Evolutionary conservation across 1,139 yeast genomes (phyloP), one percentile per base, ranked within the genome.

Genomic region (Diutina rugosa): DNA sequence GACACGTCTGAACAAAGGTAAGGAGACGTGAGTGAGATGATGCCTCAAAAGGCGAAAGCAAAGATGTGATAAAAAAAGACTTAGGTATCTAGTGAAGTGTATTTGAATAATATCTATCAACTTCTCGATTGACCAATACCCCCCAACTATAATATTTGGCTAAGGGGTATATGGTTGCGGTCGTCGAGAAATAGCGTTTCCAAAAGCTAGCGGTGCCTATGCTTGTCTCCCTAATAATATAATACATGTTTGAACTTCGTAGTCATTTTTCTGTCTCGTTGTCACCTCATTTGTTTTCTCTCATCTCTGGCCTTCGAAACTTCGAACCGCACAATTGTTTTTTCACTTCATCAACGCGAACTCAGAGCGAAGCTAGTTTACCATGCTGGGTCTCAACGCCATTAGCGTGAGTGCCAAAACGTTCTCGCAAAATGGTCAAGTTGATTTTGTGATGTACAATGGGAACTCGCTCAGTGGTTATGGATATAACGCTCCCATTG

Each of bases 401-500:
- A 49, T 49, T 16, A 32, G 44, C 53, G 53, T 49, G 9, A n/a
- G 29, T 9, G 30, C 53, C 14, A 49, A 49, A 30, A 49, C 53
- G 44, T 49, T 49, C 21, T 12, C 44, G 41, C 53, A 49, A 18
- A 49, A 49, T 32, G 53, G 53, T 4, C 53, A 49, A 29, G 53
- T 49, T 4, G 53, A 49, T 28, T 32, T 49, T 49, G 41, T 18
- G n/a, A 49, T 49, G 53, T 49, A 56, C 49, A 58, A 49, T 18
- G 53, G 44, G 47, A 35, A 54, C 8, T 46, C 45, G 28, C 55
- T 54, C 35, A 56, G 51, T 54, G 58, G 58, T 55, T 61, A 59
- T 54, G 53, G 53, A 56, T 56, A 7, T 49, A 58, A 26, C 62
- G 62, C 54, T 57, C 66, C 14, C 66, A 67, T n/a, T 84, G 85